Evolutionary conservation across 495 filamentous ascomycete species (phyloP).

Genomic region (Penicillium subrubescens): DNA sequence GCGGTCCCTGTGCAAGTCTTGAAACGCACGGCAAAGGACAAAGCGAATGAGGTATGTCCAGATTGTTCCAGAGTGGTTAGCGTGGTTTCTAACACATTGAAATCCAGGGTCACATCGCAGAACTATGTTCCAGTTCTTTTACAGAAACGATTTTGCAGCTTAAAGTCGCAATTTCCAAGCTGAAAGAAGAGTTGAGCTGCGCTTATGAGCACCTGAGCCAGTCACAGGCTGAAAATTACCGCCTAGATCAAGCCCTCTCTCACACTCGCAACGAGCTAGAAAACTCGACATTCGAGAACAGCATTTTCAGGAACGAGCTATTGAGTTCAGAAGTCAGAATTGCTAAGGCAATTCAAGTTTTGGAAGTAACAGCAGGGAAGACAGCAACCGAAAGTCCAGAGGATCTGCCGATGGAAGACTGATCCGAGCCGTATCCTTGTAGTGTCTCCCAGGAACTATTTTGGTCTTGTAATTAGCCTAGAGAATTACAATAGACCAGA

Average conservation of each 20-base stretch:
- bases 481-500: not conserved
- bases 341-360: not conserved
- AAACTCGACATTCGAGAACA: too few relatives aligned
- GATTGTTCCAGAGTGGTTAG: not conserved
- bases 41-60: not conserved
- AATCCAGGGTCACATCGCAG: not conserved
- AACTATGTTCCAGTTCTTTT: not conserved
- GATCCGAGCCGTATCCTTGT: not conserved
- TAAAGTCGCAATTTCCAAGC: too few relatives aligned
- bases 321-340: too few relatives aligned
- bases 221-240: too few relatives aligned
- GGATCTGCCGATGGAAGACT: not conserved
- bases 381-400: not conserved
- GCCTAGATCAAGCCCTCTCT: too few relatives aligned
- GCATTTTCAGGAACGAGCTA: too few relatives aligned
- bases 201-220: too few relatives aligned
- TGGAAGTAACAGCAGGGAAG: not conserved
- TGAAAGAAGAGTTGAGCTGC: too few relatives aligned
- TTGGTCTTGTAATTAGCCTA: not conserved
- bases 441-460: not conserved
- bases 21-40: not conserved
- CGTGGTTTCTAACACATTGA: not conserved
- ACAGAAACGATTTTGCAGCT: not conserved
- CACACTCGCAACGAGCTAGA: too few relatives aligned
- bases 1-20: not conserved